Evolutionary conservation across 768 basidiomycete genomes (phyloP), one percentile per base, ranked within the genome.

Genomic region (Pulveroboletus sp.): DNA sequence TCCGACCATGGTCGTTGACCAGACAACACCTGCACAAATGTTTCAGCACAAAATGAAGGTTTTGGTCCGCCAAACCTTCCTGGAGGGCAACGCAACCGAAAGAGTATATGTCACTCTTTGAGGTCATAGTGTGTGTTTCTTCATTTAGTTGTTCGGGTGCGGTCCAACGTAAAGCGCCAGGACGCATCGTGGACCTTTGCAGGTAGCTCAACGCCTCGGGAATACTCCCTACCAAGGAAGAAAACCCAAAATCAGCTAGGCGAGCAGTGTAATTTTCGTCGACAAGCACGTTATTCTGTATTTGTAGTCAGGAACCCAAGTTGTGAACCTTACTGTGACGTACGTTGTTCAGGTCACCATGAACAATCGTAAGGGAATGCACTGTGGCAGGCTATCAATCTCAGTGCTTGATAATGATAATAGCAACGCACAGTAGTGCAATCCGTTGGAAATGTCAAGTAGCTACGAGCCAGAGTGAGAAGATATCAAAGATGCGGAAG

Each of bases 221-320:
- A 6, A 49, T 56, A 6, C 43, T 51, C 2, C 50, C 56, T 8
- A 49, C 33, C 12, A 59, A 10, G 0, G 74, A 73, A 19, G 68
- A 64, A 35, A 58, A 48, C 1, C 76, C 76, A 38, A 78, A 78
- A 45, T 78, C 76, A 27, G 69, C 67, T 6, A 78, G 52, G 10
- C 68, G 66, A 0, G 69, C 75, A 19, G 65, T 68, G 20, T 67
- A 53, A 6, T 54, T 34, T n/a, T 23, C 38, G 1, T 54, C 51
- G 2, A 62, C 13, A 13, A 62, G 43, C 1, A 62, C 42, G 1
- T 63, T 59, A 3, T 49, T 61, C 59, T 63, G 17, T 40, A 19
- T 8, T 9, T 4, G 13, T 1, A 4, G 49, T n/a, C 45, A 39
- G 9, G 6, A 33, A 25, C 12, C 2, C 24, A 5, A 29, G 14